These are phyloP conservation scores for Cephalotrichum gorgonifer DNA, from an alignment of 2,329 filamentous ascomycete species.

Conservation along the genomic window DNA sequence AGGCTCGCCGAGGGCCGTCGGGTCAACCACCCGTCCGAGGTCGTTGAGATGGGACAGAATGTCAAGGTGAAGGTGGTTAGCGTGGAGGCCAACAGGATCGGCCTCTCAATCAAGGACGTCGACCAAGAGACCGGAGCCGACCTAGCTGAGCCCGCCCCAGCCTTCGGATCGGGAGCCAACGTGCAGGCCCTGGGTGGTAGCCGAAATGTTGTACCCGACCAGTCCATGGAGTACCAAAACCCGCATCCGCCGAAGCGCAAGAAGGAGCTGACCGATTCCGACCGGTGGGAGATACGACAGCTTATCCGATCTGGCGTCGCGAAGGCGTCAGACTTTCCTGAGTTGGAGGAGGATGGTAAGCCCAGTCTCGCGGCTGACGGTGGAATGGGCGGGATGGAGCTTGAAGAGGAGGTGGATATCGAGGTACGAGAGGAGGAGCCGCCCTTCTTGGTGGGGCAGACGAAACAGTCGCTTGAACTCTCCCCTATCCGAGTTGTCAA, in stretches of 20 bases:
- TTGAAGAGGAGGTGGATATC: slow-evolving; percentile 95
- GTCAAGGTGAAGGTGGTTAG: slow-evolving; percentile 92
- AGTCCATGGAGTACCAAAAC: slow-evolving; percentile 21
- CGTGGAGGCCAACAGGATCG: slow-evolving; percentile 68
- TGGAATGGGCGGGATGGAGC: slow-evolving; percentile 75
- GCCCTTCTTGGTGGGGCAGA: slow-evolving; percentile 90
- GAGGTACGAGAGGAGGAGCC: slow-evolving; percentile 95
- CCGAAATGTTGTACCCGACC: slow-evolving; percentile 13
- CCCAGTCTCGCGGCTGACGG: slow-evolving; percentile 77
- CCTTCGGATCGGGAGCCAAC: slow-evolving; percentile 83
- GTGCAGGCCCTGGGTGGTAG: slow-evolving; percentile 59
- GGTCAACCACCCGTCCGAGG: slow-evolving; percentile 84
- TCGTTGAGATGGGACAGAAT: slow-evolving; percentile 67
- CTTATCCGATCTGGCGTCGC: slow-evolving; percentile 91
- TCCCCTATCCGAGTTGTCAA: slow-evolving; percentile 96
- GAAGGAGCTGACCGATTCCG: slow-evolving; percentile 92
- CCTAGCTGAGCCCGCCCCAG: slow-evolving; percentile 57
- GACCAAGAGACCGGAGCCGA: slow-evolving; percentile 84
- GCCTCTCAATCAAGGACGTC: slow-evolving; percentile 93
- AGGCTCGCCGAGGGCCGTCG: slow-evolving; percentile 75
- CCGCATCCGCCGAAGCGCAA: slow-evolving; percentile 49
- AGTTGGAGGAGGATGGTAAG: slow-evolving; percentile 89
- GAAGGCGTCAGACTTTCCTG: slow-evolving; percentile 87
- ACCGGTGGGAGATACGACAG: slow-evolving; percentile 95
- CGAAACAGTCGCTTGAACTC: slow-evolving; percentile 87